These are phyloP conservation scores for Sporisorium exsertum DNA, from an alignment of 1,284 basidiomycete species.

Conservation along the genomic window DNA sequence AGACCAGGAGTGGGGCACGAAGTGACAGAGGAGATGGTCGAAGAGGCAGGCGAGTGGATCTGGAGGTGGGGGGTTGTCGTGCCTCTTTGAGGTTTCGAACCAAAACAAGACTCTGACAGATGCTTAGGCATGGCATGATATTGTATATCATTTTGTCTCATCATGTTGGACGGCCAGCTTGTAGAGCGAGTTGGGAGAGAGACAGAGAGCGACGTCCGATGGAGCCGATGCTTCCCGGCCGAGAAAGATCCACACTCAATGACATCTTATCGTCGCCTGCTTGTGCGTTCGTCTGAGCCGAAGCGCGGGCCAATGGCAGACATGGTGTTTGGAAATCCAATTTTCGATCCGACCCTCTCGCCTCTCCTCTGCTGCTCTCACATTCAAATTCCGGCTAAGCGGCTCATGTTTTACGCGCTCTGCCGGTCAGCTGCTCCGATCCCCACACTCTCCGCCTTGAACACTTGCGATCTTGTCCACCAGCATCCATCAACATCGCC, in stretches of 20 bases:
- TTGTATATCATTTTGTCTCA: not conserved
- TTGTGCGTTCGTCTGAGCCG: not conserved
- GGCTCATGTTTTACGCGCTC: slow-evolving; percentile 15
- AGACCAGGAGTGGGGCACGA: slow-evolving; percentile 55
- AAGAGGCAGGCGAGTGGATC: slow-evolving; percentile 62
- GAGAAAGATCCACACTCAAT: not conserved
- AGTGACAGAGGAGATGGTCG: slow-evolving; percentile 62
- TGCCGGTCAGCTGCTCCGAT: slow-evolving; percentile 17
- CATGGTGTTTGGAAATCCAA: slow-evolving; percentile 42
- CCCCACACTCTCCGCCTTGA: slow-evolving; percentile 9
- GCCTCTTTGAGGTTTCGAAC: slow-evolving; percentile 11
- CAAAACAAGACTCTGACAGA: too few species aligned
- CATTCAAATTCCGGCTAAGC: slow-evolving; percentile 35
- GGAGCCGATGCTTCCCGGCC: not conserved
- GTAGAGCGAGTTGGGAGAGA: too few species aligned
- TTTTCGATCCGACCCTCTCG: slow-evolving; percentile 20
- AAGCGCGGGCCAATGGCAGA: slow-evolving; percentile 15
- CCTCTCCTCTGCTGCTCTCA: slow-evolving; percentile 4
- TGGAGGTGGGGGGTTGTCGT: slow-evolving; percentile 51
- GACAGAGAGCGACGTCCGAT: not conserved
- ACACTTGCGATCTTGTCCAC: slow-evolving; percentile 1
- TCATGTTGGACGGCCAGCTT: not conserved
- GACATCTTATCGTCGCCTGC: not conserved
- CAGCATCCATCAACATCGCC: slow-evolving; percentile 11
- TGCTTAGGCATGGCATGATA: not conserved